These are phyloP conservation scores for Diaporthe citrichinensis DNA, from an alignment of 2,329 filamentous ascomycete species.

Conservation along the genomic window DNA sequence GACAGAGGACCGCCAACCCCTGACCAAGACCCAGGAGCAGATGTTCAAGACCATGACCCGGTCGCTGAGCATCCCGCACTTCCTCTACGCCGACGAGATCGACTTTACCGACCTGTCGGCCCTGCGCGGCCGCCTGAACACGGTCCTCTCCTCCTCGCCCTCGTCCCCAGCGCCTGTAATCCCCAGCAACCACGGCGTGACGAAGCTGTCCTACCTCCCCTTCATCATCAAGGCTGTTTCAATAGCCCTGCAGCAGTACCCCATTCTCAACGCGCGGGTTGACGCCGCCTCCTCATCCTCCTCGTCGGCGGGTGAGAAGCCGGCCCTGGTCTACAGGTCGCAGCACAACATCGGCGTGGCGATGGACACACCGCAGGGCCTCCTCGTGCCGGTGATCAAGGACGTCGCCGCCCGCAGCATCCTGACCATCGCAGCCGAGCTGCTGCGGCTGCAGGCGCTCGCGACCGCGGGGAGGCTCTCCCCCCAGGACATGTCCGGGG, in stretches of 20 bases:
- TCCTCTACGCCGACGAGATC: constrained; percentile 92
- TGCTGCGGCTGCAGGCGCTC: constrained; percentile 79
- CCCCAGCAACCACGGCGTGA: constrained; percentile 41
- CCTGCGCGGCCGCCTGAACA: constrained; percentile 83
- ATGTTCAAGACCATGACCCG: constrained; percentile 99
- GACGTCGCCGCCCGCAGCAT: constrained; percentile 85
- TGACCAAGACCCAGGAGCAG: constrained; percentile 86
- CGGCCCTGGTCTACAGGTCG: constrained; percentile 81
- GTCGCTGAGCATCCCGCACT: constrained; percentile 92
- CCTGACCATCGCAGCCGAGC: constrained; percentile 81
- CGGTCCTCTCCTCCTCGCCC: constrained; percentile 60
- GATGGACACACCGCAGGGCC: constrained; percentile 90
- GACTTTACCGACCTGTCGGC: constrained; percentile 82
- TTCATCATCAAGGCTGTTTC: constrained; percentile 98
- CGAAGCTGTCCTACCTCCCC: constrained; percentile 89
- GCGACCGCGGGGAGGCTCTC: constrained; percentile 82
- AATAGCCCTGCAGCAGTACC: constrained; percentile 83
- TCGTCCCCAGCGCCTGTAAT: constrained; percentile 52
- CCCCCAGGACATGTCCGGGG: constrained; percentile 82
- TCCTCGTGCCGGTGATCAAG: constrained; percentile 92
- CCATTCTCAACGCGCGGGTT: constrained; percentile 88
- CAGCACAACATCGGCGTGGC: constrained; percentile 97
- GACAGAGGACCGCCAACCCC: constrained; percentile 76
- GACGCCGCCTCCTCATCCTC: constrained; percentile 60
- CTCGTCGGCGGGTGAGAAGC: constrained; percentile 70